phyloP scores from a whole-genome alignment of 176 grass and related monocot genomes.

The Carex kokanica region DNA sequence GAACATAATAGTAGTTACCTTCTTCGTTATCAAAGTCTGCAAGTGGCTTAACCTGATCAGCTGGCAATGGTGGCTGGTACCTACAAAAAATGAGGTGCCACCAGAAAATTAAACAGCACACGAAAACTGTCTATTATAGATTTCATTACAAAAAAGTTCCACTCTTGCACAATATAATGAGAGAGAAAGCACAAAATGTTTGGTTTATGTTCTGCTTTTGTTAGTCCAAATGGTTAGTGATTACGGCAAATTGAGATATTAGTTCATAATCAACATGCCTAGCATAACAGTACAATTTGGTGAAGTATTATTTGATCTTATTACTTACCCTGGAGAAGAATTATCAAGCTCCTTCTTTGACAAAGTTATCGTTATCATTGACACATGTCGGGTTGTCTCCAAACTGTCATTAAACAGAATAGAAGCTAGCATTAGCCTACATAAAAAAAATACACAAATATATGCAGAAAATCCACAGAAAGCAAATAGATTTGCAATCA shows the following conservation, averaged over 20 bases:
- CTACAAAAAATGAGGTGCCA: slow-evolving; percentile 30
- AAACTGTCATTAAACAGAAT: slow-evolving; percentile 42
- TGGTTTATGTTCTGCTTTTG: neutral
- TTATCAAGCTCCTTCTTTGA: slow-evolving; percentile 68
- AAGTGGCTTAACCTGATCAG: slow-evolving; percentile 58
- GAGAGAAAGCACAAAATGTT: neutral
- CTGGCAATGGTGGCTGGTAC: slow-evolving; percentile 79
- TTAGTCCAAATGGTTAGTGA: neutral
- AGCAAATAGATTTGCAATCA: slow-evolving; percentile 8
- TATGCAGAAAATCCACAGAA: neutral
- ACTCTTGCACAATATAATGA: neutral
- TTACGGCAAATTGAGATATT: neutral
- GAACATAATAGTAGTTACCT: slow-evolving; percentile 20
- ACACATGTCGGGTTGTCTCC: slow-evolving; percentile 79
- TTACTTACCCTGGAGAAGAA: slow-evolving; percentile 68
- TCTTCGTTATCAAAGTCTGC: slow-evolving; percentile 71
- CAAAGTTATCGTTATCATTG: slow-evolving; percentile 78
- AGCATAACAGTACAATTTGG: neutral
- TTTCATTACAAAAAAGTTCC: slow-evolving; percentile 1
- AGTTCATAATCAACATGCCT: neutral
- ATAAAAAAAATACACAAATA: slow-evolving; percentile 21
- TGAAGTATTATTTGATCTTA: neutral
- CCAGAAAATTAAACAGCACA: slow-evolving; percentile 6
- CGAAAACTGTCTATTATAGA: neutral
- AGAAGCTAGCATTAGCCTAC: slow-evolving; percentile 16